A percentile compares a stretch with the other conserved stretches of the same genome.
These are phyloP conservation scores for Triticum turgidum DNA, from an alignment of 176 grass and related monocot genomes.

Conservation along the genomic window DNA sequence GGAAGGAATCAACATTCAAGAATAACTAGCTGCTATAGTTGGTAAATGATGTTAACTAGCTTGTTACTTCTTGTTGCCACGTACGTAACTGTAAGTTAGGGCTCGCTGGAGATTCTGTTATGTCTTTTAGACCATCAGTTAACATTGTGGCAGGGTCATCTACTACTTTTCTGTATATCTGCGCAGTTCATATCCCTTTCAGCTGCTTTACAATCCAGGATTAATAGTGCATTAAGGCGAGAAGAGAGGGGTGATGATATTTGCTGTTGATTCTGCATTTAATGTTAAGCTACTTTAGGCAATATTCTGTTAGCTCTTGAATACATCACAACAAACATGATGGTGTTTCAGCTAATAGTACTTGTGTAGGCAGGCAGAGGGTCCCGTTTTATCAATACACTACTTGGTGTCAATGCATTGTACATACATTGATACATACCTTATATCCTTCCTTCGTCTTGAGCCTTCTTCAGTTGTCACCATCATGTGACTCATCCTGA, in stretches of 20 bases:
- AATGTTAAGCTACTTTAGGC: background rate
- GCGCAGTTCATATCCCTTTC: background rate
- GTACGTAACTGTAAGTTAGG: slow-evolving; percentile 9
- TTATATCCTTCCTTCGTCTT: background rate
- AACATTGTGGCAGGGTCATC: background rate
- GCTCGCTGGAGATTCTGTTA: background rate
- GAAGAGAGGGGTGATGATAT: background rate
- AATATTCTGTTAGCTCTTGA: slow-evolving; percentile 23
- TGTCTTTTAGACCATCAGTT: background rate
- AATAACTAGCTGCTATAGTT: background rate
- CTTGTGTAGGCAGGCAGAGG: slow-evolving; percentile 5
- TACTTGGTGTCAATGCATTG: slow-evolving; percentile 12
- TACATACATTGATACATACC: background rate
- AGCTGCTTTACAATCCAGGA: slow-evolving; percentile 18
- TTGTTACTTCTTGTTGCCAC: slow-evolving; percentile 4
- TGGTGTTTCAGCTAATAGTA: background rate
- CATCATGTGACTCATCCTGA: background rate
- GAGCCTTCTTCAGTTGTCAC: slow-evolving; percentile 16
- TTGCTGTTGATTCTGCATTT: slow-evolving; percentile 1
- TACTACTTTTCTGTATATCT: background rate
- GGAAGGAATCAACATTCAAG: slow-evolving; percentile 16
- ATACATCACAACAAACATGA: background rate
- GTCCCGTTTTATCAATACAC: background rate
- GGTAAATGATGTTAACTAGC: slow-evolving; percentile 21
- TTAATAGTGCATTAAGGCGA: background rate